Evolutionary conservation across 2,329 filamentous ascomycete genomes (phyloP).

Genomic region (Cucurbitaria berberidis): DNA sequence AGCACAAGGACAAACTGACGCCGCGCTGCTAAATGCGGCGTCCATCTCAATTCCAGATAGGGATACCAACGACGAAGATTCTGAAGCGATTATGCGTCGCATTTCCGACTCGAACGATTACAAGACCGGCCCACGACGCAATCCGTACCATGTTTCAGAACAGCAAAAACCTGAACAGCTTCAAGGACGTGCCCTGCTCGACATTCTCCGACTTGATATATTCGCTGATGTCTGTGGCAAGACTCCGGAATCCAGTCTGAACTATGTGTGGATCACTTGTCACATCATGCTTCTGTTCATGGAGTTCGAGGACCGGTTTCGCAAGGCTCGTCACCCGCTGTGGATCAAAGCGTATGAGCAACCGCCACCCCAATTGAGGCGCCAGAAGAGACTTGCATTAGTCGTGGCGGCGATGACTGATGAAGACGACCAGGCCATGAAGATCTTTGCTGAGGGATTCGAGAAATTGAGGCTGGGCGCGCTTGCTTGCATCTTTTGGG

Average conservation of each 20-base stretch:
- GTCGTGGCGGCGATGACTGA: constrained; percentile 12
- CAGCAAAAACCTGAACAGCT: constrained; percentile 5
- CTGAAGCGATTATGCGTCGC: neutral
- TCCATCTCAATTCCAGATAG: constrained; percentile 6
- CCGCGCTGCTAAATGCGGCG: constrained; percentile 11
- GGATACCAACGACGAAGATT: neutral
- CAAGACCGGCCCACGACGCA: constrained; percentile 2
- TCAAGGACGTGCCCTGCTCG: constrained; percentile 12
- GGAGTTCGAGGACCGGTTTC: constrained; percentile 13
- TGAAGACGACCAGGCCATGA: constrained; percentile 15
- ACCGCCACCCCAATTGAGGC: constrained; percentile 6
- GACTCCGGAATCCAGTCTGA: constrained; percentile 18
- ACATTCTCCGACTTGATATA: constrained; percentile 17
- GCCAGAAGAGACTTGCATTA: constrained; percentile 14
- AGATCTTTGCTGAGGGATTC: constrained; percentile 14
- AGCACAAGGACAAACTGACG: constrained; percentile 13
- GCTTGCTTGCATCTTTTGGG: constrained; percentile 16
- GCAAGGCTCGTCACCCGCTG: constrained; percentile 15
- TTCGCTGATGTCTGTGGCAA: constrained; percentile 22
- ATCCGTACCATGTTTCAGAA: constrained; percentile 16
- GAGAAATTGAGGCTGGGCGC: constrained; percentile 12
- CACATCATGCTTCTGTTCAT: constrained; percentile 19
- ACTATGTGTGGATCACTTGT: constrained; percentile 14
- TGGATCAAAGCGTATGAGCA: constrained; percentile 16
- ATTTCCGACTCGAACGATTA: constrained; percentile 11